Evolutionary conservation across 805 yeast species (phyloP).

Genomic region (Saccharomycodes ludwigii): DNA sequence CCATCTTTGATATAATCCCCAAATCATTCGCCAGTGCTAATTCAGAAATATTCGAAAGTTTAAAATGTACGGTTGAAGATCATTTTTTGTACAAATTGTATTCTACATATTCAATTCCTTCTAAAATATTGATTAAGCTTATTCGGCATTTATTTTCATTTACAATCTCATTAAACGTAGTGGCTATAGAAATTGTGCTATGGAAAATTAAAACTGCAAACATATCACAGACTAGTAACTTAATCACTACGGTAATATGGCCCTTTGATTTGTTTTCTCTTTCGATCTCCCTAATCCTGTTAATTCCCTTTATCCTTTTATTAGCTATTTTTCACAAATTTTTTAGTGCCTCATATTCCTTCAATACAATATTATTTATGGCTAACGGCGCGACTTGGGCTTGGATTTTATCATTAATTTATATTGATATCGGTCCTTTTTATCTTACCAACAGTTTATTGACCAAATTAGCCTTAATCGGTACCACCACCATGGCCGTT

Average conservation of each 20-base stretch:
- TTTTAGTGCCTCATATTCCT: conserved; percentile 15
- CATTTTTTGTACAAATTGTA: conserved; percentile 18
- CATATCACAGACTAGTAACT: conserved; percentile 9
- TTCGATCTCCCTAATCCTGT: conserved; percentile 14
- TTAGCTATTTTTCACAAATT: conserved; percentile 20
- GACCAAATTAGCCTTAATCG: conserved; percentile 21
- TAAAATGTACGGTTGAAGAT: conserved; percentile 9
- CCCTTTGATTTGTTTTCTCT: conserved; percentile 13
- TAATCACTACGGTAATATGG: conserved; percentile 17
- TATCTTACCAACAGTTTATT: conserved; percentile 16
- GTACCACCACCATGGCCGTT: conserved; percentile 21
- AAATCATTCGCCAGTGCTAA: conserved; percentile 6
- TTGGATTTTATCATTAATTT: conserved; percentile 10
- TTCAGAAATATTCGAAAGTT: conserved; percentile 5
- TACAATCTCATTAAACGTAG: conserved; percentile 17
- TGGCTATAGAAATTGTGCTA: conserved; percentile 20
- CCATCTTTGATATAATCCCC: conserved; percentile 15
- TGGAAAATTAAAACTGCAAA: conserved; percentile 21
- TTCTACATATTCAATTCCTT: conserved; percentile 20
- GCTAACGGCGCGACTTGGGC: conserved; percentile 10
- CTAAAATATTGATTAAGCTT: conserved; percentile 10
- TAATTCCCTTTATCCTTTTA: conserved; percentile 20
- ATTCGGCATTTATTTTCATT: conserved; percentile 16
- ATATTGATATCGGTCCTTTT: conserved; percentile 20
- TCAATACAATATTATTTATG: conserved; percentile 13